Percentiles rank a stretch among this genome's conserved stretches.
These are phyloP conservation scores for Eucalyptus paniculata DNA, from an alignment of 345 rosid genomes.

Conservation along the genomic window DNA sequence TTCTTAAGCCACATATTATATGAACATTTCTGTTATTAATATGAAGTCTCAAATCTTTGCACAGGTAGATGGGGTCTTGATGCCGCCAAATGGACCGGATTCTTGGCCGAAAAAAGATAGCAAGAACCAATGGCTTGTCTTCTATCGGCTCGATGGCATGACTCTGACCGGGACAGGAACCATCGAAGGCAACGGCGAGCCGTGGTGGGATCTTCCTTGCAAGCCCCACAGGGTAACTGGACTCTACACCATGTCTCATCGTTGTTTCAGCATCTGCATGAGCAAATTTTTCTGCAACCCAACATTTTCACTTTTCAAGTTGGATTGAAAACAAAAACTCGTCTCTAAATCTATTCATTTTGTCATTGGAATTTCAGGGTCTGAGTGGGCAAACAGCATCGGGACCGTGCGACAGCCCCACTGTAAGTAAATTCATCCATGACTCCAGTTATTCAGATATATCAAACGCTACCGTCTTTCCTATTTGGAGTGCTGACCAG, in stretches of 20 bases:
- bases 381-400: slow-evolving; percentile 40
- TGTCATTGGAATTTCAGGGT: slow-evolving; percentile 31
- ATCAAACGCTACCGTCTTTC: not conserved
- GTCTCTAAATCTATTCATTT: not conserved
- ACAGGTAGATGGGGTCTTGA: slow-evolving; percentile 71
- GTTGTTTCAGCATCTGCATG: slow-evolving; percentile 45
- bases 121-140: slow-evolving; percentile 79
- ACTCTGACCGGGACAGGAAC: slow-evolving; percentile 70
- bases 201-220: slow-evolving; percentile 99
- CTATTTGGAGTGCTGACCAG: not conserved
- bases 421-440: slow-evolving; percentile 34
- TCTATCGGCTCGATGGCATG: slow-evolving; percentile 56
- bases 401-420: slow-evolving; percentile 83
- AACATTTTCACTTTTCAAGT: not conserved
- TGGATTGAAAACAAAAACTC: not conserved
- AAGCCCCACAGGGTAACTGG: slow-evolving; percentile 82
- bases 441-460: not conserved
- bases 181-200: slow-evolving; percentile 90
- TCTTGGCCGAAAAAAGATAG: slow-evolving; percentile 76
- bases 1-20: not conserved
- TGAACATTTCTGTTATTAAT: not conserved
- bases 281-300: slow-evolving; percentile 2
- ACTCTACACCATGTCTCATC: not conserved
- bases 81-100: slow-evolving; percentile 93
- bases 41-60: not conserved